phyloP scores from a whole-genome alignment of 345 rosid species.

The Tarenaya hassleriana region DNA sequence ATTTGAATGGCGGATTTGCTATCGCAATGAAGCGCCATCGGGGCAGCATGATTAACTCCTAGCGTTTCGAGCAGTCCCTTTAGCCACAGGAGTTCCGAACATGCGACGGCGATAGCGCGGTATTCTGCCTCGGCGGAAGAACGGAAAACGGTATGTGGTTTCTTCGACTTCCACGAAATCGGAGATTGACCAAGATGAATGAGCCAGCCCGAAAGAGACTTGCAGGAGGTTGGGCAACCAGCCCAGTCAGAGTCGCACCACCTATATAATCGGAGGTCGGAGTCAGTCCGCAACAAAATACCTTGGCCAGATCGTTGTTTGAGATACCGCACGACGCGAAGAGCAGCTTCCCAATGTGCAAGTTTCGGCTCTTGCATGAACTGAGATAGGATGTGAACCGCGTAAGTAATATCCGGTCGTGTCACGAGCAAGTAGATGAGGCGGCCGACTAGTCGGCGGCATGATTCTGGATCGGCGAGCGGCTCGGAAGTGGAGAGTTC shows the following conservation, averaged over 20 bases:
- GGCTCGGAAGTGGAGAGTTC: not conserved
- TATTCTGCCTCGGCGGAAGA: slow-evolving; percentile 2
- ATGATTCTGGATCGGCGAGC: not conserved
- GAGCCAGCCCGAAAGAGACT: not conserved
- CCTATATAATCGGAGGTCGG: not conserved
- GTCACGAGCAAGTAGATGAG: slow-evolving; percentile 7
- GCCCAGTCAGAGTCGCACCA: not conserved
- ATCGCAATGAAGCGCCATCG: not conserved
- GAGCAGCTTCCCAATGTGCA: not conserved
- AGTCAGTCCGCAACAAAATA: not conserved
- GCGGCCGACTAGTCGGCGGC: not conserved
- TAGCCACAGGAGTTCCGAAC: slow-evolving; percentile 13
- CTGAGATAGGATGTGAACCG: slow-evolving; percentile 7
- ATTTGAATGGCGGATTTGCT: not conserved
- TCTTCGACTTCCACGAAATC: slow-evolving; percentile 9
- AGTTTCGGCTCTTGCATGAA: slow-evolving; percentile 8
- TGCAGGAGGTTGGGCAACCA: not conserved
- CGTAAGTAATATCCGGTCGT: not conserved
- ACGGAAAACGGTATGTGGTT: not conserved
- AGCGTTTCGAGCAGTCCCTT: slow-evolving; percentile 5
- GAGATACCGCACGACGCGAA: not conserved
- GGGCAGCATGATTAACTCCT: no score
- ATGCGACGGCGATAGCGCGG: not conserved
- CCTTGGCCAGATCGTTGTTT: not conserved
- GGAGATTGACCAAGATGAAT: not conserved